phyloP scores from a whole-genome alignment of 169 alveolate species.

The Miamiensis avidus region DNA sequence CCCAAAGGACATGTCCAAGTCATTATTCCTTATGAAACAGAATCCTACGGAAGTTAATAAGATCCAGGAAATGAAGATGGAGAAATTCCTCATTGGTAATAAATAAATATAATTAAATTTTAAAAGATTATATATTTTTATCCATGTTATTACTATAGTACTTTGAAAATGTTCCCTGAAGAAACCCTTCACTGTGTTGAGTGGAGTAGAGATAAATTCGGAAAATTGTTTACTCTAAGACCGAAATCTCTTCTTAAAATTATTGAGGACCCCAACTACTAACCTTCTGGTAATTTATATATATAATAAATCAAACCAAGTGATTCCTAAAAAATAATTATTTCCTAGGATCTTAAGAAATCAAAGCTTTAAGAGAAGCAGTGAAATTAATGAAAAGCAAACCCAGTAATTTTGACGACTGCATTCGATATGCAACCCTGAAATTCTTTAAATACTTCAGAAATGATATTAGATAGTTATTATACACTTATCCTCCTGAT shows the following conservation, averaged over 20 bases:
- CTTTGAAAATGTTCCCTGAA: conserved; percentile 89
- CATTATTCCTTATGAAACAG: conserved; percentile 79
- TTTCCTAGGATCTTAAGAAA: conserved; percentile 46
- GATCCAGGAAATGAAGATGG: conserved; percentile 83
- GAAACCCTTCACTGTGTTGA: conserved; percentile 87
- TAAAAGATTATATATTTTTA: no score
- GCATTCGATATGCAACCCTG: conserved; percentile 66
- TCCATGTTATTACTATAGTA: conserved; percentile 30
- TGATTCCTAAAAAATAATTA: conserved; percentile 24
- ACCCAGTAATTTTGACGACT: conserved; percentile 76
- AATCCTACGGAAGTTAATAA: conserved; percentile 70
- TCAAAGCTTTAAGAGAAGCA: conserved; percentile 53
- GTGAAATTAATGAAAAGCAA: conserved; percentile 56
- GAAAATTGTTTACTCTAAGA: conserved; percentile 66
- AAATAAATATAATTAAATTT: no score
- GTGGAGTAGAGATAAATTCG: conserved; percentile 86
- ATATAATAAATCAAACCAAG: not conserved
- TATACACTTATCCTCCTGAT: conserved; percentile 82
- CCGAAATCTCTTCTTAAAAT: conserved; percentile 47
- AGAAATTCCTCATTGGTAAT: conserved; percentile 74
- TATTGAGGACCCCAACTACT: not conserved
- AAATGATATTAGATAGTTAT: conserved; percentile 71
- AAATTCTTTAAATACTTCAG: conserved; percentile 70
- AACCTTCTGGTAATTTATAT: not conserved
- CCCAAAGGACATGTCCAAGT: conserved; percentile 89